Base-by-base conservation (phyloP, 257 asterid genomes). In the Solanum ossicruentum region DNA sequence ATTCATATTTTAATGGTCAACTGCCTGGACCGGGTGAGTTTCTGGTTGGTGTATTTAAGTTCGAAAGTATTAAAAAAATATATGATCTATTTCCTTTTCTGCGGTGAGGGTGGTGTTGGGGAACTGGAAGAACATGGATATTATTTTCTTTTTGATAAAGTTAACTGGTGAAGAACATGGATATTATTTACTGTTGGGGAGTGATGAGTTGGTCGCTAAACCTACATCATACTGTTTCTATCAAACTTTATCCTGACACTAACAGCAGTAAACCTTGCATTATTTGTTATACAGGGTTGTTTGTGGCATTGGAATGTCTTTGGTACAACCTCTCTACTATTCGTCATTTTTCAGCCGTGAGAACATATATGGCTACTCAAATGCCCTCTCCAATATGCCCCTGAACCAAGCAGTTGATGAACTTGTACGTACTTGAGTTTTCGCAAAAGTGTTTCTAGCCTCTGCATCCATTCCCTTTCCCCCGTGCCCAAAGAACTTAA, bases 21-120 rank as follows among this genome's bases (percentile, higher is more conserved):
- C 83, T 92, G 89, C 95, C 82, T 95, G 97, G 98, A 95, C 94
- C 84, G 98, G 98, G 98, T 95, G 87, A 89, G 98, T 90, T 70
- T 54, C 61, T 77, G 23, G 63, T 77, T 77, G 15, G 45, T 23
- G 45, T 51, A 3, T 49, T 26, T 51, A 23, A 49, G 26, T 26
- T 49, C 57, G 6, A 45, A 75, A 75, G 12, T 21, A 18, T 9
- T 2, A 17, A 17, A 66, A 7, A 63, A 12, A 12, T 75, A 45
- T 75, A 49, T 75, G 45, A 51, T 75, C 82, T 75, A 77, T 23
- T 51, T 26, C 26, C 23, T 61, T 77, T 77, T 51, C 58, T 23
- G 63, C 23, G 82, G 47, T 5, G 63, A 32, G 65, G 69, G 26
- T 28, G 69, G 26, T 23, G 82, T 65, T 45, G 32, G 81, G 75